Conservation (phyloP, 352 stramenopile species). For the Phytophthora sp. region DNA sequence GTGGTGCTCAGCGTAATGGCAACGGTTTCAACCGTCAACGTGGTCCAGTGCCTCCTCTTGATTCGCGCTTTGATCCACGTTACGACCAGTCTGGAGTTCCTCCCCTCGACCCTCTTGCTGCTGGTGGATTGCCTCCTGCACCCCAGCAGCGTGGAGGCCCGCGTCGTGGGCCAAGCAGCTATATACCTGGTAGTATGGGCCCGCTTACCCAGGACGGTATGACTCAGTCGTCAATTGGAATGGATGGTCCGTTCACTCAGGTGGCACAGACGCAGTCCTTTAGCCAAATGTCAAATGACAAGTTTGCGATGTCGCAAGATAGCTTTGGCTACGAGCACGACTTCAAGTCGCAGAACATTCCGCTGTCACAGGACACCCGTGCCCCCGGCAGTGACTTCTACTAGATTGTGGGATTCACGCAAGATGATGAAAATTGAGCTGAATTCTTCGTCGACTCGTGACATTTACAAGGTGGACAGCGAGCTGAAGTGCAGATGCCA, state of each 20-base stretch:
- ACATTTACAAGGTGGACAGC: not conserved
- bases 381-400: conserved; percentile 69
- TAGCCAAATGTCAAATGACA: conserved; percentile 82
- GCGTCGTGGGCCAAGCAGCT: conserved; percentile 37
- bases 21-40: conserved; percentile 55
- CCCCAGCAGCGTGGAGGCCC: conserved; percentile 36
- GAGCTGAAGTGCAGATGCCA: not conserved
- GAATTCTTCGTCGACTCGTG: not conserved
- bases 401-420: conserved; percentile 31
- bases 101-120: conserved; percentile 24
- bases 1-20: conserved; percentile 34
- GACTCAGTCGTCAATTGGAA: conserved; percentile 58
- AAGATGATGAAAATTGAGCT: conserved; percentile 5
- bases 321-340: conserved; percentile 78
- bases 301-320: conserved; percentile 87
- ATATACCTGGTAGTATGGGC: conserved; percentile 48
- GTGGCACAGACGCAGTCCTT: conserved; percentile 83
- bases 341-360: conserved; percentile 86
- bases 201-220: conserved; percentile 82
- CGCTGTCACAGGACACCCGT: conserved; percentile 81
- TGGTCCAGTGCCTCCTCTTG: conserved; percentile 65
- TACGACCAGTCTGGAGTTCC: conserved; percentile 61
- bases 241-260: conserved; percentile 85
- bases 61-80: conserved; percentile 86
- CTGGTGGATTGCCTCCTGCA: conserved; percentile 42